Conservation (phyloP, 1,284 basidiomycete genomes). For the Melampsora americana region DNA sequence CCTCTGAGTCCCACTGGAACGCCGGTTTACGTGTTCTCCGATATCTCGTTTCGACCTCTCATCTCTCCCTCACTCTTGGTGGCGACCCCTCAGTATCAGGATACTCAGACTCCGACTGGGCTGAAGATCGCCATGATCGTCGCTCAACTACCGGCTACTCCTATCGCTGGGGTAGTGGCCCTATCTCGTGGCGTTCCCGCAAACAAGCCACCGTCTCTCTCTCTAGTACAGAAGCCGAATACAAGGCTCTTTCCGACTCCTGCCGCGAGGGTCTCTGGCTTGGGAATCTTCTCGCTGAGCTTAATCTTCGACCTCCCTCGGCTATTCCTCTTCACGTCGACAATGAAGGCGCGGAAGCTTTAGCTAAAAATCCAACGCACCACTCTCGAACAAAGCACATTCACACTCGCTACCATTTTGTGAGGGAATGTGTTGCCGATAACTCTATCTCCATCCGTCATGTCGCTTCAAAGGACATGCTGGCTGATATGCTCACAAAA, state of each 20-base stretch:
- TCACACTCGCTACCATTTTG: background rate
- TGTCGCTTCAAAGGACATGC: background rate
- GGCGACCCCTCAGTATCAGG: background rate
- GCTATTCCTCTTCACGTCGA: background rate
- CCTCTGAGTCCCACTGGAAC: background rate
- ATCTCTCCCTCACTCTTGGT: background rate
- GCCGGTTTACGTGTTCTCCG: background rate
- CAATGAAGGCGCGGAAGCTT: too few relatives aligned
- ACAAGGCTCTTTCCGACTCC: conserved; percentile 8
- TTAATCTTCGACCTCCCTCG: background rate
- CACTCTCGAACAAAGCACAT: too few relatives aligned
- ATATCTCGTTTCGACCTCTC: background rate
- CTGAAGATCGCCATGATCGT: too few relatives aligned
- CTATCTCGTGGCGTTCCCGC: too few relatives aligned
- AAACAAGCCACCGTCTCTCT: too few relatives aligned
- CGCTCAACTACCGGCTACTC: too few relatives aligned
- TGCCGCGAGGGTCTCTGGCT: background rate
- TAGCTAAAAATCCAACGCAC: too few relatives aligned
- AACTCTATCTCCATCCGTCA: background rate
- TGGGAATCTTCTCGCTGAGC: background rate
- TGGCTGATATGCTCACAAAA: conserved; percentile 16
- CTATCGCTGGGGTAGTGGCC: too few relatives aligned
- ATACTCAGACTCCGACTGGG: conserved; percentile 14
- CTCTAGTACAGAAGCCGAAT: too few relatives aligned
- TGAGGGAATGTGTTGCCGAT: background rate